These are phyloP conservation scores for Yarrowia divulgata DNA, from an alignment of 805 yeast genomes.

Conservation along the genomic window DNA sequence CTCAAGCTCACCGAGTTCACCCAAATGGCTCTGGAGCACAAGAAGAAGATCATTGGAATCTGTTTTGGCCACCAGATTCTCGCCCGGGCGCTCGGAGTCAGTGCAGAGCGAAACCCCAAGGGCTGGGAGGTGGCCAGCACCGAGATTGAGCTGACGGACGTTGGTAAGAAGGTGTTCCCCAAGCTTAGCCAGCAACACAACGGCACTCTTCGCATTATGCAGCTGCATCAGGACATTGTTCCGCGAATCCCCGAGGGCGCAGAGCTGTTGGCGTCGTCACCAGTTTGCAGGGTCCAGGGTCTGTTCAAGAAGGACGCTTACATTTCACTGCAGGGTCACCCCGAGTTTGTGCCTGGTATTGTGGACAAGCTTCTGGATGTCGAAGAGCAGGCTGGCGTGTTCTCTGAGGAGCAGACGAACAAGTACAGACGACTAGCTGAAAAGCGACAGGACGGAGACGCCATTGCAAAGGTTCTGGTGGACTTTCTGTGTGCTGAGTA, in stretches of 20 bases:
- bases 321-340: constrained; percentile 87
- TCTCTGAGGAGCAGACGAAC: constrained; percentile 43
- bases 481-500: too few relatives aligned
- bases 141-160: constrained; percentile 57
- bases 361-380: constrained; percentile 41
- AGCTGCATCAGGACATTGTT: constrained; percentile 67
- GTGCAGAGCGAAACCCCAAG: constrained; percentile 61
- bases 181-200: constrained; percentile 45
- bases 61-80: constrained; percentile 91
- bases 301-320: constrained; percentile 59
- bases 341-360: constrained; percentile 66
- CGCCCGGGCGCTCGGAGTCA: constrained; percentile 68
- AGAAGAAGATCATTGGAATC: constrained; percentile 54
- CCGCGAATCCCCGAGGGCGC: constrained; percentile 53
- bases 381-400: constrained; percentile 31
- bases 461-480: constrained; percentile 43
- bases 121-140: constrained; percentile 81
- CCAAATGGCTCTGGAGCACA: constrained; percentile 41
- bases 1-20: constrained; percentile 48
- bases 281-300: constrained; percentile 71
- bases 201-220: constrained; percentile 55
- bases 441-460: constrained; percentile 43
- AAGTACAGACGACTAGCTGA: constrained; percentile 20
- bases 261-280: constrained; percentile 61
- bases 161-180: constrained; percentile 51